phyloP scores from a whole-genome alignment of 2,329 filamentous ascomycete genomes.

The Cercospora janseana region DNA sequence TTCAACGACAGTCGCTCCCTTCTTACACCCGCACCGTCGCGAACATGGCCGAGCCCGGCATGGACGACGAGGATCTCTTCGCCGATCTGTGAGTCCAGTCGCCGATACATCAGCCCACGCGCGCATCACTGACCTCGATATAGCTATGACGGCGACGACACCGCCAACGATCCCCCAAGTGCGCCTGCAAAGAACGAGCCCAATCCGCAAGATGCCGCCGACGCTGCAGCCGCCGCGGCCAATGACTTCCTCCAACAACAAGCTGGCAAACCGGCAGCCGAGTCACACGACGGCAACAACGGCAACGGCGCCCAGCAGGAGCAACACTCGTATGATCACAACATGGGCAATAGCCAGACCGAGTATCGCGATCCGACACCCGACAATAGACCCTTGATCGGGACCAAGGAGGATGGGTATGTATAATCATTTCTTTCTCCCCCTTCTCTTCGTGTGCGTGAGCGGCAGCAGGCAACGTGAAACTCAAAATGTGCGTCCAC shows the following conservation, averaged over 20 bases:
- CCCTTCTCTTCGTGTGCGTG: constrained; percentile 6
- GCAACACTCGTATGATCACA: constrained; percentile 28
- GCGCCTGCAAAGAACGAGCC: constrained; percentile 23
- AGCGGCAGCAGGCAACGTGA: constrained; percentile 9
- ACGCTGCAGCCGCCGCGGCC: constrained; percentile 15
- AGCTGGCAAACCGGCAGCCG: constrained; percentile 19
- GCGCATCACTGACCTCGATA: constrained; percentile 14
- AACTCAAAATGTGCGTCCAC: background rate
- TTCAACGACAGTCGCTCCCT: constrained; percentile 19
- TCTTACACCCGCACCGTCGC: background rate
- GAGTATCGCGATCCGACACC: constrained; percentile 34
- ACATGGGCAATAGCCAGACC: constrained; percentile 30
- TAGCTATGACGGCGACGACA: constrained; percentile 57
- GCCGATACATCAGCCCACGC: background rate
- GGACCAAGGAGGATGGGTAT: constrained; percentile 92
- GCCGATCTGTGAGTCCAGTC: constrained; percentile 75
- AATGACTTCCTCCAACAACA: constrained; percentile 13
- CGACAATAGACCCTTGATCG: constrained; percentile 53
- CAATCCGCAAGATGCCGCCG: constrained; percentile 18
- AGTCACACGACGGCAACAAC: constrained; percentile 18
- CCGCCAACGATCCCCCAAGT: constrained; percentile 46
- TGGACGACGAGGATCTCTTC: constrained; percentile 87
- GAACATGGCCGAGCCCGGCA: constrained; percentile 75
- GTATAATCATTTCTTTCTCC: constrained; percentile 37
- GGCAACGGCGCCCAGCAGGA: constrained; percentile 29